Percentiles rank a stretch among this genome's conserved stretches.
Evolutionary conservation across 2,329 filamentous ascomycete species (phyloP).

Genomic region (Sporothrix humicola): DNA sequence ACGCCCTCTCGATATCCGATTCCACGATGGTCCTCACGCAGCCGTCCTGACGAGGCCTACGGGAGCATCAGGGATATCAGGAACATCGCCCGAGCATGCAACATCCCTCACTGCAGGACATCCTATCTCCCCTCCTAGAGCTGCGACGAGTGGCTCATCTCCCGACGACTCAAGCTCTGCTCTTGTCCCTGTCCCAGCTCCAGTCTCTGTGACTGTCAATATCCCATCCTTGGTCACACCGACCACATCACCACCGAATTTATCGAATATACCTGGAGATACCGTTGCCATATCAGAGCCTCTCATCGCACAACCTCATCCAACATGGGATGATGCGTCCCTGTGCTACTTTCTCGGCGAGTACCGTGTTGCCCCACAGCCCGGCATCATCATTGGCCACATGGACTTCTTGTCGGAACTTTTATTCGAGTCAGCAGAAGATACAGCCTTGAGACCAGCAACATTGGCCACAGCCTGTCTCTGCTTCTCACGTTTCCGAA

Average conservation of each 20-base stretch:
- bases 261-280: background rate
- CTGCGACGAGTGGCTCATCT: background rate
- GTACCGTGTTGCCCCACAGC: background rate
- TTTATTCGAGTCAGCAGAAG: background rate
- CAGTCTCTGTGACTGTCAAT: background rate
- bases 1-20: slow-evolving; percentile 20
- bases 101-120: background rate
- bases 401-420: slow-evolving; percentile 22
- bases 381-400: slow-evolving; percentile 17
- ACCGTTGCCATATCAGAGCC: background rate
- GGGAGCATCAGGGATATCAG: no score
- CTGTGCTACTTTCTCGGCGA: slow-evolving; percentile 19
- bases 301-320: background rate
- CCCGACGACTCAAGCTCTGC: background rate
- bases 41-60: background rate
- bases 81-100: background rate
- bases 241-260: background rate
- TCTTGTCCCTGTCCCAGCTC: background rate
- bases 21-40: slow-evolving; percentile 12
- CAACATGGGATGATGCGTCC: slow-evolving; percentile 8
- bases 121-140: background rate
- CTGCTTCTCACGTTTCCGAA: slow-evolving; percentile 1
- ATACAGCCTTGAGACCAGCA: background rate
- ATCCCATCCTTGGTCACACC: background rate
- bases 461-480: background rate